A percentile compares a stretch with the other conserved stretches of the same genome.
Conservation (phyloP, 768 basidiomycete species). For the Lactarius trivialis region DNA sequence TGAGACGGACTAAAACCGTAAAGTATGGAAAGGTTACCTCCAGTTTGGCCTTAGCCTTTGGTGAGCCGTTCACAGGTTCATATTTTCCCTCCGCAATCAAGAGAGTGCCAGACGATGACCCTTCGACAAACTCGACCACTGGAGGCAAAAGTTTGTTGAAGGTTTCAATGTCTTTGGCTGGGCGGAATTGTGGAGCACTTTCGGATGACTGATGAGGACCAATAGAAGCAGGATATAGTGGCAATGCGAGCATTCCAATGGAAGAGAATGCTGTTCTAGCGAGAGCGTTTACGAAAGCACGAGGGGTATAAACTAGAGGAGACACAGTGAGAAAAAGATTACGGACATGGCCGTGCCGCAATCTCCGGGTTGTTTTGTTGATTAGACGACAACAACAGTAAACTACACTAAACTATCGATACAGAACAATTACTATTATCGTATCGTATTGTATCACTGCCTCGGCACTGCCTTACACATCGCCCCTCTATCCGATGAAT, state of each 20-base stretch:
- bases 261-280: neutral
- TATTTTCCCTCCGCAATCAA: constrained; percentile 72
- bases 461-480: no score
- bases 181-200: constrained; percentile 50
- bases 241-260: constrained; percentile 58
- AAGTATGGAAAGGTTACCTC: constrained; percentile 37
- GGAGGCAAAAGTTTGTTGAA: constrained; percentile 76
- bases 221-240: constrained; percentile 47
- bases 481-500: neutral
- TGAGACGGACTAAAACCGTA: neutral
- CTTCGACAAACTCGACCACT: constrained; percentile 79
- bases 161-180: constrained; percentile 62
- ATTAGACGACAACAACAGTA: neutral
- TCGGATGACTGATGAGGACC: constrained; percentile 50
- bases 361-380: constrained; percentile 12
- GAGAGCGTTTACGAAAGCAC: neutral
- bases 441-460: neutral
- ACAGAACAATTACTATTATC: constrained; percentile 1
- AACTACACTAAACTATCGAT: neutral
- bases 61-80: constrained; percentile 69
- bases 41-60: constrained; percentile 39
- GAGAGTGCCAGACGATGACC: constrained; percentile 70
- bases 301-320: neutral
- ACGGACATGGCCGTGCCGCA: neutral
- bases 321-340: neutral